Conservation (phyloP, 495 filamentous ascomycete genomes). For the Sporormia fimetaria region DNA sequence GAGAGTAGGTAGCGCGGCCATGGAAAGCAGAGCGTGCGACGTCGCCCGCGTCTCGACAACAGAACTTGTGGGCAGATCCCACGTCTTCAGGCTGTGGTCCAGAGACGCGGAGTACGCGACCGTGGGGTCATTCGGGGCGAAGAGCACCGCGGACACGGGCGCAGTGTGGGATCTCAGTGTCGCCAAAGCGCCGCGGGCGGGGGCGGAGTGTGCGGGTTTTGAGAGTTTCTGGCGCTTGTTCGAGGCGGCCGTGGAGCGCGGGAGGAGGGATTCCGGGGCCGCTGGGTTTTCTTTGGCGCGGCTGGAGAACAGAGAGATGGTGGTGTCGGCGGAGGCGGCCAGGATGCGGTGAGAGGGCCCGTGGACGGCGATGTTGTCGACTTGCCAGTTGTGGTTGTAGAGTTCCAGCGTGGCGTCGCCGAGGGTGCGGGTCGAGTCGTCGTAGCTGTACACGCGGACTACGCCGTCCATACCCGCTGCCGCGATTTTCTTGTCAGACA, state of each 20-base stretch:
- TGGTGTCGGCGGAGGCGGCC: slow-evolving; percentile 69
- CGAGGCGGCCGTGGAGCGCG: slow-evolving; percentile 37
- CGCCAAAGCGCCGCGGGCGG: slow-evolving; percentile 69
- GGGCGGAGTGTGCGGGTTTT: slow-evolving; percentile 43
- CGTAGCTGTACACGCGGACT: slow-evolving; percentile 79
- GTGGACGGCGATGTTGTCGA: slow-evolving; percentile 72
- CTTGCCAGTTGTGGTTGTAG: slow-evolving; percentile 65
- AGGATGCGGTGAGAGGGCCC: slow-evolving; percentile 63
- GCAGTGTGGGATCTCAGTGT: slow-evolving; percentile 60
- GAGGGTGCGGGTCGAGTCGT: slow-evolving; percentile 44
- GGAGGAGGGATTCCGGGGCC: slow-evolving; percentile 53
- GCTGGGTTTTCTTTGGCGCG: slow-evolving; percentile 60
- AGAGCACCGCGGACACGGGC: slow-evolving; percentile 62
- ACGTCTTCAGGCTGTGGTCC: slow-evolving; percentile 81
- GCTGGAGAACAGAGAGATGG: slow-evolving; percentile 73
- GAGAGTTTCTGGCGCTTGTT: slow-evolving; percentile 71
- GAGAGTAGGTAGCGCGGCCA: slow-evolving; percentile 54
- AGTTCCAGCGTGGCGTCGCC: slow-evolving; percentile 71
- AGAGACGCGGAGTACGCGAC: slow-evolving; percentile 80
- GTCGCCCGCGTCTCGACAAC: slow-evolving; percentile 71
- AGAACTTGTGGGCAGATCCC: slow-evolving; percentile 70
- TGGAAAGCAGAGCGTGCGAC: slow-evolving; percentile 65
- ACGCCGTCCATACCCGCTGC: slow-evolving; percentile 74
- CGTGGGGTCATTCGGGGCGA: slow-evolving; percentile 71
- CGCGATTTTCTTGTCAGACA: slow-evolving; percentile 62